Evolutionary conservation across 106 monocot species (phyloP).

Genomic region (Allium sativum): DNA sequence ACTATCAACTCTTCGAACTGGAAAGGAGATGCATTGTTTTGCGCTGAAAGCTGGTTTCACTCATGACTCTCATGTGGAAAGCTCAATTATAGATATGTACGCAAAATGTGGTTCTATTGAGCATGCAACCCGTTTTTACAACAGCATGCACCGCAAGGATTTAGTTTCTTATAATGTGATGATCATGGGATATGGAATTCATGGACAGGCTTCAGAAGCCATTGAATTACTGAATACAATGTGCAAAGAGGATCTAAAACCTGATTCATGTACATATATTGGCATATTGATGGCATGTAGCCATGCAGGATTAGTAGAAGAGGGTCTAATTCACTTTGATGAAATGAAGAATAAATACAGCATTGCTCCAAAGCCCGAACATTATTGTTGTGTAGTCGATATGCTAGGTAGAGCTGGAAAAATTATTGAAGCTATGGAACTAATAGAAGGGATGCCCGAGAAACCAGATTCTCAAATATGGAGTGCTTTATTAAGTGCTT

Average conservation of each 20-base stretch:
- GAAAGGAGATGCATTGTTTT: conserved; percentile 49
- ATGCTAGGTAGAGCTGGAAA: conserved; percentile 51
- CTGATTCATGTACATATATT: conserved; percentile 38
- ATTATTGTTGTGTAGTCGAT: conserved; percentile 51
- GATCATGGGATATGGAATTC: conserved; percentile 40
- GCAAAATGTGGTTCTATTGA: conserved; percentile 68
- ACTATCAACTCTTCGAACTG: conserved; percentile 34
- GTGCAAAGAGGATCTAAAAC: conserved; percentile 21
- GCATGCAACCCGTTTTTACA: conserved; percentile 27
- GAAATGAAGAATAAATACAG: conserved; percentile 25
- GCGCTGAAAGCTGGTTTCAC: conserved; percentile 28
- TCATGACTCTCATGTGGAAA: conserved; percentile 28
- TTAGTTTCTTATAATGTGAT: conserved; percentile 48
- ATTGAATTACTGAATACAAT: conserved; percentile 29
- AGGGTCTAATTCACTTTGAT: conserved; percentile 33
- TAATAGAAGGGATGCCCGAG: conserved; percentile 48
- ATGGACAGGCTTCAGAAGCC: conserved; percentile 32
- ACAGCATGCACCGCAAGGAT: conserved; percentile 35
- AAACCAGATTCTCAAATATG: conserved; percentile 41
- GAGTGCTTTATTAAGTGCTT: conserved; percentile 45
- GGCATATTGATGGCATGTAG: conserved; percentile 49
- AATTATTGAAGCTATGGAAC: conserved; percentile 20
- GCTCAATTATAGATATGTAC: conserved; percentile 75
- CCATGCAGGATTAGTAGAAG: conserved; percentile 41
- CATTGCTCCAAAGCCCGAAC: conserved; percentile 34